Percentiles rank a stretch among this genome's conserved stretches.
These are phyloP conservation scores for Rubus parviflorus DNA, from an alignment of 306 rosid genomes.

Conservation along the genomic window DNA sequence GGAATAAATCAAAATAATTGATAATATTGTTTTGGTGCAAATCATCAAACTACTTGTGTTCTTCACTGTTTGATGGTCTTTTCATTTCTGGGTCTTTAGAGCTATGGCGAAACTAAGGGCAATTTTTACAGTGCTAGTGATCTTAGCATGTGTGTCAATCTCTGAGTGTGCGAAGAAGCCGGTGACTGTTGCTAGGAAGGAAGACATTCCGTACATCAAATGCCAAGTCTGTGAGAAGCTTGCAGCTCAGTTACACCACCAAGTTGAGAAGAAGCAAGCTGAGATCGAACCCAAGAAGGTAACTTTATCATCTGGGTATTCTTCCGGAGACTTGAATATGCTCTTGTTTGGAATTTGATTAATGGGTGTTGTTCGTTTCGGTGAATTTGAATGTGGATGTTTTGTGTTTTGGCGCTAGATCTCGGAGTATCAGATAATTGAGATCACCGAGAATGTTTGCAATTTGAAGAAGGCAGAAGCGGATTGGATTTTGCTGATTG, in stretches of 20 bases:
- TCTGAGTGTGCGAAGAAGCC: constrained; percentile 68
- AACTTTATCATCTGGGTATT: constrained; percentile 21
- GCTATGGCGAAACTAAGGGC: constrained; percentile 46
- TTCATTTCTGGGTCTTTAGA: background rate
- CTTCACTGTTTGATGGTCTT: background rate
- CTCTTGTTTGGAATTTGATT: constrained; percentile 18
- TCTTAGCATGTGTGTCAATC: constrained; percentile 49
- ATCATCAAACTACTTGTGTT: constrained; percentile 1
- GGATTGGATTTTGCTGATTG: constrained; percentile 90
- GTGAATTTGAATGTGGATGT: constrained; percentile 21
- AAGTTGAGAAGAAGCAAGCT: constrained; percentile 67
- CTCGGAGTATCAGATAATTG: constrained; percentile 88
- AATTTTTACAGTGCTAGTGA: constrained; percentile 36
- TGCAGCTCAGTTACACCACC: constrained; percentile 66
- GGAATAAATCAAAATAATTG: background rate
- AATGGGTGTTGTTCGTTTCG: constrained; percentile 14
- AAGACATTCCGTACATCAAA: constrained; percentile 75
- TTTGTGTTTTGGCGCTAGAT: constrained; percentile 44
- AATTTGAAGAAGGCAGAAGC: constrained; percentile 89
- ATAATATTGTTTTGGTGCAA: too few relatives aligned
- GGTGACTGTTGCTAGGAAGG: constrained; percentile 62
- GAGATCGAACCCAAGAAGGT: constrained; percentile 91
- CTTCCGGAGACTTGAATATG: constrained; percentile 5
- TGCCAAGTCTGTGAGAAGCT: constrained; percentile 93
- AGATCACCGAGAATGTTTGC: constrained; percentile 91